These are phyloP conservation scores for Kwoniella europaea DNA, from an alignment of 768 basidiomycete species.

Conservation along the genomic window DNA sequence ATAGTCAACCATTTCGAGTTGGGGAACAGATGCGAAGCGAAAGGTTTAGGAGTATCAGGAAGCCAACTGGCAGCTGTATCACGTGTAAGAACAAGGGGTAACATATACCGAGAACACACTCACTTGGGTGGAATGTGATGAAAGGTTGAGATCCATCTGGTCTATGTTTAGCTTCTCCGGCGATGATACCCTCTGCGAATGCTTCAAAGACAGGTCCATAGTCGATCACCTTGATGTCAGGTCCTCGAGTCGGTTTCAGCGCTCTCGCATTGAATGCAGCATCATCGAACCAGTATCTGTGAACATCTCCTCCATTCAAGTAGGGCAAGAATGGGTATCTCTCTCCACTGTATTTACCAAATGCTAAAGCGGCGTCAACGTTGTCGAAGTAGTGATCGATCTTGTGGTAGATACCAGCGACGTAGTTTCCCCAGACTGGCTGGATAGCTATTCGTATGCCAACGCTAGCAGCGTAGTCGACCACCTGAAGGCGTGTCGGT, in stretches of 20 bases:
- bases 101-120: neutral
- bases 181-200: conserved; percentile 25
- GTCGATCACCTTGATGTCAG: conserved; percentile 12
- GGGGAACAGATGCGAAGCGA: conserved; percentile 21
- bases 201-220: conserved; percentile 15
- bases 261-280: conserved; percentile 1
- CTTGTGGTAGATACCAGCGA: conserved; percentile 29
- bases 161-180: conserved; percentile 16
- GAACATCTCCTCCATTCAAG: conserved; percentile 29
- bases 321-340: conserved; percentile 35
- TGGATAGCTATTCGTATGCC: conserved; percentile 20
- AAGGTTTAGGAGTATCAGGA: conserved; percentile 4
- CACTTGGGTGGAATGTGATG: conserved; percentile 12
- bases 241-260: conserved; percentile 1
- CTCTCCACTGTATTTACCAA: conserved; percentile 26
- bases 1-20: conserved; percentile 26
- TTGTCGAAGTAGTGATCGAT: conserved; percentile 22
- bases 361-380: conserved; percentile 13
- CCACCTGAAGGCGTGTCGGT: neutral
- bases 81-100: neutral
- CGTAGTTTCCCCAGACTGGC: conserved; percentile 32
- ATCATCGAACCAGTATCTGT: conserved; percentile 24
- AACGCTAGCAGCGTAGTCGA: conserved; percentile 17
- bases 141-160: conserved; percentile 7
- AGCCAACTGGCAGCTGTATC: conserved; percentile 21